Evolutionary conservation across 2,329 filamentous ascomycete genomes (phyloP).

Genomic region (Fusarium cicatricum): DNA sequence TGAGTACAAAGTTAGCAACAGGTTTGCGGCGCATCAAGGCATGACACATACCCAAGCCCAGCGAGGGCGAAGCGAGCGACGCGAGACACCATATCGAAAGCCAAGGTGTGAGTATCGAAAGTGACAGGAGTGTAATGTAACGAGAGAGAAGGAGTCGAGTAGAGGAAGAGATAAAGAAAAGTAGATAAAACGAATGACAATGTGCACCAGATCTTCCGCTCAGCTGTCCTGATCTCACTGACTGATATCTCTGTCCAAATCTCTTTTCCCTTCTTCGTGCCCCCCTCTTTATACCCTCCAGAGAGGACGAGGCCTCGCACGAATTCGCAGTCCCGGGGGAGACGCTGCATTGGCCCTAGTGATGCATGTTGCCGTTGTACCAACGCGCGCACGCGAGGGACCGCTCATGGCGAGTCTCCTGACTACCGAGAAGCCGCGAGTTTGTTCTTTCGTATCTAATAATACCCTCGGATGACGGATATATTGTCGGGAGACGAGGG

Average conservation of each 20-base stretch:
- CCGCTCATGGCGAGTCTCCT: neutral
- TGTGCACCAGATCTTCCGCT: constrained; percentile 14
- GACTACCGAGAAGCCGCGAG: neutral
- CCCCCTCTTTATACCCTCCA: constrained; percentile 39
- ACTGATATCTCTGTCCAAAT: constrained; percentile 5
- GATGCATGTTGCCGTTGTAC: constrained; percentile 35
- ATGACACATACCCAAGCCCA: constrained; percentile 41
- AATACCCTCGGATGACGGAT: neutral
- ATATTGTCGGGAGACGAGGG: too few relatives aligned
- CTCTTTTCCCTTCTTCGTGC: constrained; percentile 14
- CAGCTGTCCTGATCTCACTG: constrained; percentile 33
- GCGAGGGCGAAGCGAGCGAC: constrained; percentile 39
- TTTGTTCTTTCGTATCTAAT: neutral
- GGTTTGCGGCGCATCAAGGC: neutral
- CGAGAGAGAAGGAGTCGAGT: neutral
- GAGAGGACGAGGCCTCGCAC: constrained; percentile 28
- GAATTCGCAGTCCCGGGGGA: constrained; percentile 11
- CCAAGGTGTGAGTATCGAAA: neutral
- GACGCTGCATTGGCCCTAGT: constrained; percentile 12
- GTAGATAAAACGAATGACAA: constrained; percentile 39
- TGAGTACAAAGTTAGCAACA: constrained; percentile 27
- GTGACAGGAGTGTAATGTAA: constrained; percentile 16
- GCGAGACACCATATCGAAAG: constrained; percentile 34
- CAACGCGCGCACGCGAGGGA: constrained; percentile 8
- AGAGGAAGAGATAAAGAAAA: neutral